These are phyloP conservation scores for Cicer cuneatum DNA, from an alignment of 306 rosid species.

Conservation along the genomic window DNA sequence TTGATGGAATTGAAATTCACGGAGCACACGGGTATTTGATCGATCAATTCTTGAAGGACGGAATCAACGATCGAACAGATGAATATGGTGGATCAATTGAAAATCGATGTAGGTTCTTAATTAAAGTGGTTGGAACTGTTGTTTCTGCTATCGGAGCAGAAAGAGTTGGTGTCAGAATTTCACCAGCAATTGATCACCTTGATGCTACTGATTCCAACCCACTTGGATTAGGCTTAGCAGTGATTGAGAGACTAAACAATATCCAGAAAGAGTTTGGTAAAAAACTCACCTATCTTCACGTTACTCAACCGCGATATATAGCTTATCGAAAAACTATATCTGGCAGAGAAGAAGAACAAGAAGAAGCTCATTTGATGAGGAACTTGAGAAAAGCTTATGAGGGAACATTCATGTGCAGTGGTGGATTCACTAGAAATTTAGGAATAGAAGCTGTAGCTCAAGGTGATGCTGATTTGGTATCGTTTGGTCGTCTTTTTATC, in stretches of 20 bases:
- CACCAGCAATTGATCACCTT: constrained; percentile 90
- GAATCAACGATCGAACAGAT: constrained; percentile 58
- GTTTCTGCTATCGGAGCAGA: constrained; percentile 67
- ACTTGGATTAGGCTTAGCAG: constrained; percentile 71
- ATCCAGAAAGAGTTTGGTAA: constrained; percentile 59
- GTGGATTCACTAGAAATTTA: constrained; percentile 79
- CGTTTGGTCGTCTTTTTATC: constrained; percentile 78
- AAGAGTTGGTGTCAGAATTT: constrained; percentile 69
- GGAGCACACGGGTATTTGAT: constrained; percentile 90
- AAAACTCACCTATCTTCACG: constrained; percentile 79
- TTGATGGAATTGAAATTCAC: constrained; percentile 92
- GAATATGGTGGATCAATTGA: constrained; percentile 74
- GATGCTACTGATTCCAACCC: constrained; percentile 92
- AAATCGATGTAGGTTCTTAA: constrained; percentile 71
- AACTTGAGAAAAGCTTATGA: constrained; percentile 62
- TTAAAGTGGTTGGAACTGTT: constrained; percentile 64
- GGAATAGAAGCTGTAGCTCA: constrained; percentile 74
- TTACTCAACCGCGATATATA: constrained; percentile 79
- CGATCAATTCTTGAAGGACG: constrained; percentile 56
- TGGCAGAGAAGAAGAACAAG: constrained; percentile 78
- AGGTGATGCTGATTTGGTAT: constrained; percentile 76
- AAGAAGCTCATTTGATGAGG: constrained; percentile 61
- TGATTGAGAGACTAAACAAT: constrained; percentile 74
- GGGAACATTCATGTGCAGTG: constrained; percentile 83
- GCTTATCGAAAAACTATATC: constrained; percentile 72